phyloP scores from a whole-genome alignment of 148 eudicot genomes.

The Pouteria glomerata region DNA sequence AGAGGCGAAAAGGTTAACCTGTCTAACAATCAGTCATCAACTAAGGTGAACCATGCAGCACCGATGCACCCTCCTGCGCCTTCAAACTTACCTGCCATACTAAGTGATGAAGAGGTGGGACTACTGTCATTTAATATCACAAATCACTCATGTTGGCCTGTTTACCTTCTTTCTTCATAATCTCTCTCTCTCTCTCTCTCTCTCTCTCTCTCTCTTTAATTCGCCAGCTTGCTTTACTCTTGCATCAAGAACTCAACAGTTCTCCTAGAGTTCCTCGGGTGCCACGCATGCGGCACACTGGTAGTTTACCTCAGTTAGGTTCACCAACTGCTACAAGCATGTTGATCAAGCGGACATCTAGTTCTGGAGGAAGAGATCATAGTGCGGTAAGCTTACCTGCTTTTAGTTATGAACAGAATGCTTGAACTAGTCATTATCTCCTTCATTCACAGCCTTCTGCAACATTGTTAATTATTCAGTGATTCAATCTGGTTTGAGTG shows the following conservation, averaged over 20 bases:
- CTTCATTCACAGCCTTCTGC: conserved; percentile 1
- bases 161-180: conserved; percentile 6
- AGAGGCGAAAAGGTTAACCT: conserved; percentile 51
- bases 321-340: conserved; percentile 59
- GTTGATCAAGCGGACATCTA: conserved; percentile 64
- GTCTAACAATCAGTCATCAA: conserved; percentile 37
- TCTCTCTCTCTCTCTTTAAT: conserved; percentile 2
- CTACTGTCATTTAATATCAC: neutral
- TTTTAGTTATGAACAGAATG: conserved; percentile 3
- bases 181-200: neutral
- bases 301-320: conserved; percentile 76
- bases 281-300: conserved; percentile 86
- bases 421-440: neutral
- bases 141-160: neutral
- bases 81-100: conserved; percentile 55
- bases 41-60: conserved; percentile 44
- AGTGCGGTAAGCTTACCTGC: conserved; percentile 37
- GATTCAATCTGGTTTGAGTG: neutral
- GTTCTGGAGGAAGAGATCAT: conserved; percentile 69
- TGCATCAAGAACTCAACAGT: conserved; percentile 96
- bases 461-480: neutral
- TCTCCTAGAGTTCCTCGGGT: conserved; percentile 97
- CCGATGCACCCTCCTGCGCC: conserved; percentile 45
- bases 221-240: conserved; percentile 87
- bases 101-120: conserved; percentile 95